Conservation (phyloP, 108 stramenopile genomes). For the Phaeodactylum tricornutum region DNA sequence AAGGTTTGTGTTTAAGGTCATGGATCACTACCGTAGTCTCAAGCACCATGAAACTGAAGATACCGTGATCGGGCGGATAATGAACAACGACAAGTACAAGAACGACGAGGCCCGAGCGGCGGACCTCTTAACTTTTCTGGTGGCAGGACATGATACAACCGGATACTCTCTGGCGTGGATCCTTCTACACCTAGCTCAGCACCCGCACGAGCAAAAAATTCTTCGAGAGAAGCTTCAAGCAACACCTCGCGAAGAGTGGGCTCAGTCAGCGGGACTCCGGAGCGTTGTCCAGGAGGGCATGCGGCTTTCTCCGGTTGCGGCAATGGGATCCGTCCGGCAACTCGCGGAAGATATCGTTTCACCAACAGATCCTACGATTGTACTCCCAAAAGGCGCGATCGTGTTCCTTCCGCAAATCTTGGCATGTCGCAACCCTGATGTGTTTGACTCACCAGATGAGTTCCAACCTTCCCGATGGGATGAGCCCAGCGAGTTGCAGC, state of each 20-base stretch:
- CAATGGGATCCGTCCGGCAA: background rate
- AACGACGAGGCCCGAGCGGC: slow-evolving; percentile 22
- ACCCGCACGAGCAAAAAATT: slow-evolving; percentile 13
- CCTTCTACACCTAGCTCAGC: slow-evolving; percentile 27
- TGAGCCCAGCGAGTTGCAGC: background rate
- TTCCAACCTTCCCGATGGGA: slow-evolving; percentile 10
- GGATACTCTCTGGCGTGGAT: slow-evolving; percentile 30
- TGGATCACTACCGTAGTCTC: slow-evolving; percentile 4
- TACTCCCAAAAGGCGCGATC: slow-evolving; percentile 4
- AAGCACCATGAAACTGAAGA: background rate
- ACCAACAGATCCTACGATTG: background rate
- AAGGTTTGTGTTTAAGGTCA: background rate
- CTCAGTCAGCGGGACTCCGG: background rate
- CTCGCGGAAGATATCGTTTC: slow-evolving; percentile 1
- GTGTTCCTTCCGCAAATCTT: slow-evolving; percentile 2
- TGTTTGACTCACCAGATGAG: background rate
- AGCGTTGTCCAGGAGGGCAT: background rate
- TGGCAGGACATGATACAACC: slow-evolving; percentile 40
- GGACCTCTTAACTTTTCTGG: slow-evolving; percentile 31
- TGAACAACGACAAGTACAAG: slow-evolving; percentile 20
- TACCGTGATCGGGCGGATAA: slow-evolving; percentile 27
- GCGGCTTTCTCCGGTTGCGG: slow-evolving; percentile 3
- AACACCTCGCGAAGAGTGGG: slow-evolving; percentile 10
- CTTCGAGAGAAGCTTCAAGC: slow-evolving; percentile 21
- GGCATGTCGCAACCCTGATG: background rate